Evolutionary conservation across 2,329 filamentous ascomycete species (phyloP), one percentile per base, ranked within the genome.

Genomic region (Beauveria caledonica): DNA sequence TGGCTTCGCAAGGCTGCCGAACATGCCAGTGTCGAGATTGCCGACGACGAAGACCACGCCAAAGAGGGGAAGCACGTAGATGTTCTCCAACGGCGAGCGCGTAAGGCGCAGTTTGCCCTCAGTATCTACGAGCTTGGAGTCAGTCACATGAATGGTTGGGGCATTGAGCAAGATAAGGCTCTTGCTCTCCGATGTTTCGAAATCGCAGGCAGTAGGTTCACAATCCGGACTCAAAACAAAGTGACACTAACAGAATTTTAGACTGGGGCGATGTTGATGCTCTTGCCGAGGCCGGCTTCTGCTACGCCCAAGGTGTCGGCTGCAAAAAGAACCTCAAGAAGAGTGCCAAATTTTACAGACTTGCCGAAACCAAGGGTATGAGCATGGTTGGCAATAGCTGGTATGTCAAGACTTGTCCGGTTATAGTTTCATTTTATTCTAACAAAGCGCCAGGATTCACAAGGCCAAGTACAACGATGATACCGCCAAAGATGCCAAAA

Each of bases 361-460:
- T 87, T 78, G 94, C 94, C 6, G 94, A 96, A 72, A 86, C 88
- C 25, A 94, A 94, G 75, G 94, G 94, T 7, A 92, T 97, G 80
- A 96, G 86, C 74, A 97, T 97, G 92, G 88, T 96, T 60, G 94
- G 94, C 60, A 97, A 97, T 72, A 97, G 92, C 79, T 99, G 94
- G 93, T 96, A 80, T 71, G 90, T 83, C 45, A 13, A 13, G 6
- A 62, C 46, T 36, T 8, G 9, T 19, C 11, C 6, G 3, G 15
- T 29, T 5, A 42, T 7, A 36, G 11, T 39, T 25, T 21, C 45
- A 6, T 21, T 19, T 56, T 15, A 5, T 15, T 25, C 44, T 57
- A 45, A 46, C 65, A 19, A 55, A 44, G 17, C 58, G 49, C 52
- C 36, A 96, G 92, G 92, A 97, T 97, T 67, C 92, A 97, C 79